A percentile compares a stretch with the other conserved stretches of the same genome.
These are phyloP conservation scores for Catenaria anguillulae DNA, from an alignment of 371 early-diverging fungal genomes.

Conservation along the genomic window DNA sequence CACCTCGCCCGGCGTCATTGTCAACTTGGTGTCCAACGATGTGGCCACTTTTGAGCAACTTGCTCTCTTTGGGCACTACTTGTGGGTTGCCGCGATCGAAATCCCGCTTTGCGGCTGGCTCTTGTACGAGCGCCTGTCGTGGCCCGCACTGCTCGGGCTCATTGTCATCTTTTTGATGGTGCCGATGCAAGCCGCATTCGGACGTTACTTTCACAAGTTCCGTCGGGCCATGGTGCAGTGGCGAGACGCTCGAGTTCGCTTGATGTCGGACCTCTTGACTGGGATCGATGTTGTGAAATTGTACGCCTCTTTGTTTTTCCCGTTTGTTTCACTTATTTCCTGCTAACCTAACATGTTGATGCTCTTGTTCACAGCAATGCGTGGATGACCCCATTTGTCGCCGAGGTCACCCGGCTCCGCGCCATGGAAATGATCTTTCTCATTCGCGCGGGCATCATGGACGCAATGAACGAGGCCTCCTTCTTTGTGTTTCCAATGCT, in stretches of 20 bases:
- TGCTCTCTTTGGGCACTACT: conserved; percentile 11
- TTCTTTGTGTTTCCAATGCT: conserved; percentile 11
- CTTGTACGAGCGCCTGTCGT: conserved; percentile 13
- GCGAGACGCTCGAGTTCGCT: conserved; percentile 29
- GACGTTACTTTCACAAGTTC: not conserved
- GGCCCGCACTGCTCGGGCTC: not conserved
- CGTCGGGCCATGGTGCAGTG: conserved; percentile 16
- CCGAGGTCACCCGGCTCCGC: conserved; percentile 15
- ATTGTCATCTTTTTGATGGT: not conserved
- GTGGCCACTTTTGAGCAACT: conserved; percentile 14
- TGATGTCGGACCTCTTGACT: conserved; percentile 21
- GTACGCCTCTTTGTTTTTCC: not conserved
- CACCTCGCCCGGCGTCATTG: conserved; percentile 12
- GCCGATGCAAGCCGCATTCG: not conserved
- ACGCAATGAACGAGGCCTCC: conserved; percentile 20
- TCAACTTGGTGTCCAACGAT: conserved; percentile 22
- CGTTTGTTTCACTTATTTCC: not conserved
- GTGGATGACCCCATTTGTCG: conserved; percentile 21
- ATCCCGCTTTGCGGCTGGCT: conserved; percentile 13
- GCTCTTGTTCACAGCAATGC: too few relatives aligned
- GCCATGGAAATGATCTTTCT: conserved; percentile 16
- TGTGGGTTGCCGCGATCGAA: conserved; percentile 17
- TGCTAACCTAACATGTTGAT: too few relatives aligned
- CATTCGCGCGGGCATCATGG: conserved; percentile 11
- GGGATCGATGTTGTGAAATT: conserved; percentile 25